phyloP scores from a whole-genome alignment of 371 early-diverging fungal genomes.

The Nosema muscidifuracis region DNA sequence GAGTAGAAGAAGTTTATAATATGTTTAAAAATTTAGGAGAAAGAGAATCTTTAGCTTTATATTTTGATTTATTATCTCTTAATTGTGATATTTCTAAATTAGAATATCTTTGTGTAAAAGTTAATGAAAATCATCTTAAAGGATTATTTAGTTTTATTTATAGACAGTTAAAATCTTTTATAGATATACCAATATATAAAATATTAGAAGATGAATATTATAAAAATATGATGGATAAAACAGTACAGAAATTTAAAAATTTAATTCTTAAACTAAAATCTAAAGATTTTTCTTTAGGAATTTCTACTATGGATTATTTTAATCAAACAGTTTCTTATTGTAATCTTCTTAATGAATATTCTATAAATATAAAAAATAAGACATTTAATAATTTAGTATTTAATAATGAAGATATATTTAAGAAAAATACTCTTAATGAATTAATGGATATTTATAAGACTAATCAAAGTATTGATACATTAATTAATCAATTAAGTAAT shows the following conservation, averaged over 20 bases:
- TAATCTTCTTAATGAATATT: slow-evolving; percentile 26
- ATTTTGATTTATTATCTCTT: slow-evolving; percentile 31
- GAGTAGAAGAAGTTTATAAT: slow-evolving; percentile 41
- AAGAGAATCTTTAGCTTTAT: slow-evolving; percentile 34
- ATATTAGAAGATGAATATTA: slow-evolving; percentile 4
- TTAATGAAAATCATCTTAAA: slow-evolving; percentile 24
- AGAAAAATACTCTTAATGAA: slow-evolving; percentile 29
- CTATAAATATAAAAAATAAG: slow-evolving; percentile 9
- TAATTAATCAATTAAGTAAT: slow-evolving; percentile 37
- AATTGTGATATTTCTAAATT: slow-evolving; percentile 38
- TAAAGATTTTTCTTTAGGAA: background rate
- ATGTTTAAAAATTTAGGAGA: slow-evolving; percentile 51
- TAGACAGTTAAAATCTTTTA: slow-evolving; percentile 14
- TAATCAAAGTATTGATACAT: slow-evolving; percentile 34
- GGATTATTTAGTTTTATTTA: slow-evolving; percentile 42
- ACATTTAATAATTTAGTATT: slow-evolving; percentile 20
- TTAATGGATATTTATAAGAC: slow-evolving; percentile 31
- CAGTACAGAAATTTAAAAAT: slow-evolving; percentile 2
- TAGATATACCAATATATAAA: slow-evolving; percentile 3
- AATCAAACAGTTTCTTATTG: slow-evolving; percentile 33
- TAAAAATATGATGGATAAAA: background rate
- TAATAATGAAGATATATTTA: slow-evolving; percentile 31
- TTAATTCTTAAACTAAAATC: slow-evolving; percentile 19
- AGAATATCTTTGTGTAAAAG: slow-evolving; percentile 47
- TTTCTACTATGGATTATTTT: slow-evolving; percentile 33